These are phyloP conservation scores for Hamigera avellanea DNA, from an alignment of 495 filamentous ascomycete genomes.

Conservation along the genomic window DNA sequence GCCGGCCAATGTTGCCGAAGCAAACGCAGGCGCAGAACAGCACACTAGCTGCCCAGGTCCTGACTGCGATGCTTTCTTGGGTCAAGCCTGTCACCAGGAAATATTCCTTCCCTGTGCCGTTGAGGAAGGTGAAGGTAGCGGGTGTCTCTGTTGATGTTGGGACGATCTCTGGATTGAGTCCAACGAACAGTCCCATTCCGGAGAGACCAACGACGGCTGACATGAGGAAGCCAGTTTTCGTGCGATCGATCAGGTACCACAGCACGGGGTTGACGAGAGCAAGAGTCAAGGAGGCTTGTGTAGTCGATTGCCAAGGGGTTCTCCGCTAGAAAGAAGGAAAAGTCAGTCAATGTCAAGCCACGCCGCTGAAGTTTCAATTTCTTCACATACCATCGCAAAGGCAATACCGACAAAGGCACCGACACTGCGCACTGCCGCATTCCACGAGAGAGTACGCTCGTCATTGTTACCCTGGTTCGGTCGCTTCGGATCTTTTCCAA, in stretches of 20 bases:
- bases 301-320: conserved; percentile 85
- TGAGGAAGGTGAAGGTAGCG: conserved; percentile 14
- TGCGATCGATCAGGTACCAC: conserved; percentile 93
- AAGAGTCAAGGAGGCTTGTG: conserved; percentile 83
- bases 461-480: conserved; percentile 15
- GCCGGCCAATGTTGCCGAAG: conserved; percentile 89
- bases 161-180: conserved; percentile 64
- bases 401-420: conserved; percentile 94
- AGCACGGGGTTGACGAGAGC: conserved; percentile 87
- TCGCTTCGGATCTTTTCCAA: conserved; percentile 11
- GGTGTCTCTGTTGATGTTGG: conserved; percentile 44
- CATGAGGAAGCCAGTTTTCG: conserved; percentile 69
- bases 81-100: conserved; percentile 45
- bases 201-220: conserved; percentile 57
- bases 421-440: conserved; percentile 69
- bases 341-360: background rate
- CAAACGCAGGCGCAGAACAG: conserved; percentile 90
- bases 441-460: conserved; percentile 54
- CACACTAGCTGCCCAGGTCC: conserved; percentile 83
- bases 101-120: conserved; percentile 24
- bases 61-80: conserved; percentile 65
- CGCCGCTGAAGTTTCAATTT: too few species aligned
- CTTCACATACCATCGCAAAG: conserved; percentile 73
- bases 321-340: conserved; percentile 45
- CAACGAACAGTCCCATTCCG: conserved; percentile 62